Evolutionary conservation across 169 alveolate species (phyloP), one percentile per base, ranked within the genome.

Genomic region (Plasmodium gaboni): DNA sequence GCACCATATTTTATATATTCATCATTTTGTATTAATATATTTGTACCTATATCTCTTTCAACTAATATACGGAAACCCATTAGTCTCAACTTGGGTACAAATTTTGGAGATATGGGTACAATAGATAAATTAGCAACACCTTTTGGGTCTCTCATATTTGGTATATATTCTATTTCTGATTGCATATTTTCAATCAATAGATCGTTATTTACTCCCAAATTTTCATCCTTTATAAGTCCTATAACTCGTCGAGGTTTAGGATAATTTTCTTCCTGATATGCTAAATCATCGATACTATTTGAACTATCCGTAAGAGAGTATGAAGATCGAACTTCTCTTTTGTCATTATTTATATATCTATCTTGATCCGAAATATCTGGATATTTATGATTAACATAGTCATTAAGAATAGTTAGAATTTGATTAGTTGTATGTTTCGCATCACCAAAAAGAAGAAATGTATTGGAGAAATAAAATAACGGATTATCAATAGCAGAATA

Each of bases 401-500:
- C 88, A 51, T 87, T 83, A 24, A 92, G 15, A 60, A 68, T 63
- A 60, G 93, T 94, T 73, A 91, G 74, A 74, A 94, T 73, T 64
- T 88, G 93, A 57, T 92, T 92, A 26, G 94, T 93, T 61, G 94
- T 88, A 86, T 94, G 95, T 74, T 95, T 94, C 9, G 99, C 99
- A 64, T 95, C 95, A 2, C 98, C 99, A 73, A 96, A 96, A 65
- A 96, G 95, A 99, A 97, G 96, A 70, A 80, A 88, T n/a, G 96
- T 96, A 89, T 96, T 97, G 44, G 76, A 89, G 74, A 92, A 96
- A 92, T 76, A 92, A 96, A 98, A 98, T 50, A 98, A 92, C 2
- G 99, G 99, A 76, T 98, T 98, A 48, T 97, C 98, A 61, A 97
- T 95, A 38, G 95, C 98, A 51, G 99, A 98, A 94, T 98, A 98